These are phyloP conservation scores for Cardamine chenopodiifolia DNA, from an alignment of 345 rosid genomes.

Conservation along the genomic window DNA sequence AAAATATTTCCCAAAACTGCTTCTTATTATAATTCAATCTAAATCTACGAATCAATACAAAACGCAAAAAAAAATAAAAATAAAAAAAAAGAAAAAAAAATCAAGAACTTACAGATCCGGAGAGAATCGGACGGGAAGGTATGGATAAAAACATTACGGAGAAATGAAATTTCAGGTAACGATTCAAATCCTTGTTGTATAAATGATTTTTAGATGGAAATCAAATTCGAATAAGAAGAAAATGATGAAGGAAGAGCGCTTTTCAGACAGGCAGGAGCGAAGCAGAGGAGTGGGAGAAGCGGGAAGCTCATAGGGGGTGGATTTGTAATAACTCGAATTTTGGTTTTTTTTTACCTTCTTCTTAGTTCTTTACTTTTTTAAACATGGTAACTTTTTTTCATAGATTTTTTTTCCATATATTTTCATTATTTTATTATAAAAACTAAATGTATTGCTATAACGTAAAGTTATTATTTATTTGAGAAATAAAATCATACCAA, in stretches of 20 bases:
- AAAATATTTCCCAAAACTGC: not conserved
- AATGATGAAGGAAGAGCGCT: not conserved
- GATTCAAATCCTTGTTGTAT: not conserved
- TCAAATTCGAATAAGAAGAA: not conserved
- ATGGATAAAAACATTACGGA: not conserved
- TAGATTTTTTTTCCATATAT: no score
- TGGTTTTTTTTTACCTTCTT: not conserved
- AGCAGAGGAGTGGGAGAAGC: constrained; percentile 49
- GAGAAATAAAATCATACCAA: no score
- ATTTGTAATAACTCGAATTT: constrained; percentile 2
- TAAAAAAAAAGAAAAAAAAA: not conserved
- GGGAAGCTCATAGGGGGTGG: constrained; percentile 43
- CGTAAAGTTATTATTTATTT: no score
- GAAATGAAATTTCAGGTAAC: not conserved
- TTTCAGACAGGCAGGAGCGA: constrained; percentile 16
- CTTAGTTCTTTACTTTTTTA: no score
- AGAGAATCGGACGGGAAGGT: not conserved
- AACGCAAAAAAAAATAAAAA: not conserved
- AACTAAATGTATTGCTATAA: no score
- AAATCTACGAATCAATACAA: not conserved
- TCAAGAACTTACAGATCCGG: constrained; percentile 15
- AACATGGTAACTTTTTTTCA: no score
- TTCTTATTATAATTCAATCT: not conserved
- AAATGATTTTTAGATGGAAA: not conserved
- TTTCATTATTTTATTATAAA: no score